These are phyloP conservation scores for Podospora didyma DNA, from an alignment of 495 filamentous ascomycete species.

Conservation along the genomic window DNA sequence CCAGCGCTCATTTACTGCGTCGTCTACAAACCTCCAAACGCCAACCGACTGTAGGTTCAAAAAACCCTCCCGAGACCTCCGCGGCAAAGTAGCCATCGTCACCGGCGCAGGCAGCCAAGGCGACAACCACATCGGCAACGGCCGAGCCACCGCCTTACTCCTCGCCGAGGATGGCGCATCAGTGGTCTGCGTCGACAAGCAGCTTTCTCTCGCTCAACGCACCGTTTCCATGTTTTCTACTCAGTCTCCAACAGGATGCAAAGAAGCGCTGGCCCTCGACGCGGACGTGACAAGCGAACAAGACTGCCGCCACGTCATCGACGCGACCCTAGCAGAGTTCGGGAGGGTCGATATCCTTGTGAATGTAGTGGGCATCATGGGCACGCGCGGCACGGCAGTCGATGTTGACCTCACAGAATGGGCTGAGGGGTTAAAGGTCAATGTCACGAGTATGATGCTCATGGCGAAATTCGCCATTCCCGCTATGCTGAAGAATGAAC, in stretches of 20 bases:
- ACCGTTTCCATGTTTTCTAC: constrained; percentile 41
- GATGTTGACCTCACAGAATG: constrained; percentile 53
- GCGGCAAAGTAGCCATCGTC: constrained; percentile 53
- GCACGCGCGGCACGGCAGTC: constrained; percentile 49
- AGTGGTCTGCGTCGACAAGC: constrained; percentile 53
- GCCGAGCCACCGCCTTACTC: constrained; percentile 53
- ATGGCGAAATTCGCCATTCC: constrained; percentile 55
- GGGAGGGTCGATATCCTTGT: constrained; percentile 53
- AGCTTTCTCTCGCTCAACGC: constrained; percentile 38
- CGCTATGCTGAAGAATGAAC: constrained; percentile 42
- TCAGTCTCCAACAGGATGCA: background rate
- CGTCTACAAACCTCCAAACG: no score
- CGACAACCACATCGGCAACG: constrained; percentile 57
- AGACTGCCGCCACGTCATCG: constrained; percentile 43
- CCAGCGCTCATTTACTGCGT: no score
- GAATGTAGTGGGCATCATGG: constrained; percentile 55
- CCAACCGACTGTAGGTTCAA: no score
- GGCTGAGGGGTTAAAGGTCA: constrained; percentile 50
- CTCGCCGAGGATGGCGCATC: constrained; percentile 51
- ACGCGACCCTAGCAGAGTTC: constrained; percentile 35
- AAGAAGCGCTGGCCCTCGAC: constrained; percentile 34
- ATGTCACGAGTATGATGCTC: constrained; percentile 56
- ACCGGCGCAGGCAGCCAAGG: constrained; percentile 53
- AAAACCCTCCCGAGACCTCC: constrained; percentile 11
- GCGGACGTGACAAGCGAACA: constrained; percentile 47